These are phyloP conservation scores for Stagonosporopsis chrysanthemi DNA, from an alignment of 2,329 filamentous ascomycete genomes.

Conservation along the genomic window DNA sequence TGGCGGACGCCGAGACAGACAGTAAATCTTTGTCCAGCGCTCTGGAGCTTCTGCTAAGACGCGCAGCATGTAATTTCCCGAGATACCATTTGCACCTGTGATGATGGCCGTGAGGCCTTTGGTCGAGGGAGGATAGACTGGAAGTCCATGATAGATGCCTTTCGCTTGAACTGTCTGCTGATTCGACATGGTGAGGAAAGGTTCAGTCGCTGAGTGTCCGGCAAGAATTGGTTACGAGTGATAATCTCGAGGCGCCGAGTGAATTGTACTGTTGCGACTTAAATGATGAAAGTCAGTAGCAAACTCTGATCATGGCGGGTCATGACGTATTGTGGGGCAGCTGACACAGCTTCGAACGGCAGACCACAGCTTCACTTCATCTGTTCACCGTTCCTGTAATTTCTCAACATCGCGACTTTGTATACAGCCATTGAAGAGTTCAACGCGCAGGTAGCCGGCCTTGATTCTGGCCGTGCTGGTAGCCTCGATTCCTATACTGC, in stretches of 20 bases:
- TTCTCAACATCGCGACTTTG: neutral
- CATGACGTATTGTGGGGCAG: constrained; percentile 32
- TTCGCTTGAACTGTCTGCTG: constrained; percentile 37
- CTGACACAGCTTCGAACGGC: neutral
- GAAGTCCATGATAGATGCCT: constrained; percentile 61
- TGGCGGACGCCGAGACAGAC: constrained; percentile 57
- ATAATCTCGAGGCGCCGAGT: neutral
- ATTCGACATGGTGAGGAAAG: constrained; percentile 24
- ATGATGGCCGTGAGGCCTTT: constrained; percentile 60
- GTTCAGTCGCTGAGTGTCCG: neutral
- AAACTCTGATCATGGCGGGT: constrained; percentile 29
- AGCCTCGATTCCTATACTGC: neutral
- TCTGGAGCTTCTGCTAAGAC: constrained; percentile 56
- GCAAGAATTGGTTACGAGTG: neutral
- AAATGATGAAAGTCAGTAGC: neutral
- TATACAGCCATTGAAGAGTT: neutral
- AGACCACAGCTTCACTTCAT: neutral
- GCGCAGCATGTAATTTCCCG: constrained; percentile 60
- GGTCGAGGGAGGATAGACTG: constrained; percentile 53
- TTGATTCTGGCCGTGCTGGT: neutral
- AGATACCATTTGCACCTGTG: constrained; percentile 63
- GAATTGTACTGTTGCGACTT: neutral
- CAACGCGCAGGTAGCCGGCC: neutral
- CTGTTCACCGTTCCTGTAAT: neutral
- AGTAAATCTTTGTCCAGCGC: constrained; percentile 62